A percentile compares a stretch with the other conserved stretches of the same genome.
Evolutionary conservation across 306 rosid genomes (phyloP).

Genomic region (Ochetophila trinervis): DNA sequence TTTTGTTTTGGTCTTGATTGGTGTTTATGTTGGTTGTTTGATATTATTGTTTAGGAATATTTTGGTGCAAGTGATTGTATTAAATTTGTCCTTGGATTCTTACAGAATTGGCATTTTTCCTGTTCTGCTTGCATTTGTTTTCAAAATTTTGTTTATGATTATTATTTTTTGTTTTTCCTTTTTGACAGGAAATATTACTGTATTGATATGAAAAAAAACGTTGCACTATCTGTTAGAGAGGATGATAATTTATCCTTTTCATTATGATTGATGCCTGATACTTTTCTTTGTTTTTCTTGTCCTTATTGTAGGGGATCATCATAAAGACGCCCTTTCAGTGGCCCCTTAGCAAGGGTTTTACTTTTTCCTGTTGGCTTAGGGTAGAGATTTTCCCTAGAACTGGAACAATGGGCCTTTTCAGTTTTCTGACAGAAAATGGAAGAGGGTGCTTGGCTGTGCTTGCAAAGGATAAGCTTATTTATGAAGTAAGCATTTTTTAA

Average conservation of each 20-base stretch:
- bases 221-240: neutral
- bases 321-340: conserved; percentile 86
- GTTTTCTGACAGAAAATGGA: conserved; percentile 89
- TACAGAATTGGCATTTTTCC: no score
- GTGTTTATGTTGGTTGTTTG: no score
- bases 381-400: conserved; percentile 83
- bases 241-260: conserved; percentile 7
- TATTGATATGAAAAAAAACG: no score
- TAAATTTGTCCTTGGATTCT: no score
- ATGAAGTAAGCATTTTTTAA: conserved; percentile 52
- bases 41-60: no score
- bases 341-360: conserved; percentile 89
- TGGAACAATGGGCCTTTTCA: conserved; percentile 92
- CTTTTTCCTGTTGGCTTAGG: conserved; percentile 96
- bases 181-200: neutral
- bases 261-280: conserved; percentile 15
- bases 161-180: neutral
- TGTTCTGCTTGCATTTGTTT: no score
- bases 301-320: conserved; percentile 68
- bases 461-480: conserved; percentile 71
- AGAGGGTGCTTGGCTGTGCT: conserved; percentile 83
- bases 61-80: no score
- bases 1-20: no score
- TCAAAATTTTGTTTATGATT: no score
- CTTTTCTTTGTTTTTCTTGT: conserved; percentile 28